These are phyloP conservation scores for Bullera alba DNA, from an alignment of 768 basidiomycete genomes.

Conservation along the genomic window DNA sequence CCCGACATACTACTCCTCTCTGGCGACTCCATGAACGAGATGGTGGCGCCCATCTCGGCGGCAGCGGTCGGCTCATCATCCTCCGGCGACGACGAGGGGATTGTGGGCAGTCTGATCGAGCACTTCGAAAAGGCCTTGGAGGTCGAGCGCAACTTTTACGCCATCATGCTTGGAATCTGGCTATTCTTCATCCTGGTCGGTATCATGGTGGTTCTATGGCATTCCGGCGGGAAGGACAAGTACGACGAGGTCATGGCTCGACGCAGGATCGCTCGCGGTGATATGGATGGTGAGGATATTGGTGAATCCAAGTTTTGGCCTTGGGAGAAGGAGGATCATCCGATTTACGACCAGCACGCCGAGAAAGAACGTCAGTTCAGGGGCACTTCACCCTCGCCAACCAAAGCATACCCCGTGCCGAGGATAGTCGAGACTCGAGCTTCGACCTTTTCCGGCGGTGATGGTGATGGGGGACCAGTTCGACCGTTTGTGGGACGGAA, in stretches of 20 bases:
- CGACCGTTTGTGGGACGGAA: slow-evolving; percentile 15
- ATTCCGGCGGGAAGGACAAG: slow-evolving; percentile 31
- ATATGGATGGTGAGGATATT: neutral
- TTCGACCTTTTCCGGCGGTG: slow-evolving; percentile 16
- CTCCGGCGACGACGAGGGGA: slow-evolving; percentile 53
- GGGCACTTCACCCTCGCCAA: slow-evolving; percentile 12
- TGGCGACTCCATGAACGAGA: slow-evolving; percentile 62
- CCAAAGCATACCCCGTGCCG: neutral
- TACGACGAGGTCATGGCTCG: slow-evolving; percentile 10
- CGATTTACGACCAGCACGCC: slow-evolving; percentile 30
- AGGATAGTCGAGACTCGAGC: neutral
- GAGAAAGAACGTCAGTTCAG: slow-evolving; percentile 28
- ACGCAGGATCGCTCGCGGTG: neutral
- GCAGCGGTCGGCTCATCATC: slow-evolving; percentile 64
- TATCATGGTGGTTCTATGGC: slow-evolving; percentile 36
- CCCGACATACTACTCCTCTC: slow-evolving; percentile 70
- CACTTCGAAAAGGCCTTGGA: slow-evolving; percentile 65
- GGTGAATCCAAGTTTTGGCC: slow-evolving; percentile 1
- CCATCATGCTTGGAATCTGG: slow-evolving; percentile 78
- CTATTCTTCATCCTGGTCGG: slow-evolving; percentile 74
- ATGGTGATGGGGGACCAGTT: slow-evolving; percentile 1
- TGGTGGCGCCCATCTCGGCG: slow-evolving; percentile 64
- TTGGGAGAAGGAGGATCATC: slow-evolving; percentile 17
- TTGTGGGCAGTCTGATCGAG: slow-evolving; percentile 66
- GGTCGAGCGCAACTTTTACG: slow-evolving; percentile 78